Evolutionary conservation across 2,329 filamentous ascomycete species (phyloP), one percentile per base, ranked within the genome.

Genomic region (Pseudopithomyces maydicus): DNA sequence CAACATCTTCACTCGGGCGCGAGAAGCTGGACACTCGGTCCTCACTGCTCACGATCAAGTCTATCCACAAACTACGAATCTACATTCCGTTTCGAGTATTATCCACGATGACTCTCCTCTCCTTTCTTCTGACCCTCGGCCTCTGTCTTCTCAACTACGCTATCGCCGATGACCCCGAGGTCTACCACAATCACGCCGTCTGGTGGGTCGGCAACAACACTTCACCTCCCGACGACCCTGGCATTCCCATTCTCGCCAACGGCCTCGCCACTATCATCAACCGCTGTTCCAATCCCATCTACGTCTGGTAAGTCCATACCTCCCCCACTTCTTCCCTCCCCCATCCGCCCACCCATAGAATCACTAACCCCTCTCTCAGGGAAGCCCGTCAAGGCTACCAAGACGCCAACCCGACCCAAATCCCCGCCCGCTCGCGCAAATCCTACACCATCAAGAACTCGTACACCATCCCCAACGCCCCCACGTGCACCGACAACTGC

Each of bases 41-140:
- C 4, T 8, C 4, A 29, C 8, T 29, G 26, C 26, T 44, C 22
- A 44, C 81, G 17, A 80, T 81, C 50, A 75, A 81, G 57, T 78
- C 78, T 66, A 74, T 81, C 51, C 80, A 80, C 63, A 63, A 62
- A 22, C 75, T 2, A 77, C 81, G 1, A 76, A 81, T 61, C 80
- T 75, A 75, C 70, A 75, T 52, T 69, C 74, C 1, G 66, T 77
- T 44, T 71, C 69, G 44, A 55, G 68, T 20, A 76, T 78, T 61
- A 74, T 73, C 14, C 69, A 70, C 46, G 74, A 77, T 29, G 26
- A 29, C 26, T 5, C 56, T 77, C 75, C 45, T 38, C 35, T 6
- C 35, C 12, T 14, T 6, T 11, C 5, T 38, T 14, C 35, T 38
- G 6, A 14, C 14, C 44, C 7, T 47, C 7, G 15, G 20, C 26